These are phyloP conservation scores for Saccharomycopsis selenospora DNA, from an alignment of 805 yeast species.

Conservation along the genomic window DNA sequence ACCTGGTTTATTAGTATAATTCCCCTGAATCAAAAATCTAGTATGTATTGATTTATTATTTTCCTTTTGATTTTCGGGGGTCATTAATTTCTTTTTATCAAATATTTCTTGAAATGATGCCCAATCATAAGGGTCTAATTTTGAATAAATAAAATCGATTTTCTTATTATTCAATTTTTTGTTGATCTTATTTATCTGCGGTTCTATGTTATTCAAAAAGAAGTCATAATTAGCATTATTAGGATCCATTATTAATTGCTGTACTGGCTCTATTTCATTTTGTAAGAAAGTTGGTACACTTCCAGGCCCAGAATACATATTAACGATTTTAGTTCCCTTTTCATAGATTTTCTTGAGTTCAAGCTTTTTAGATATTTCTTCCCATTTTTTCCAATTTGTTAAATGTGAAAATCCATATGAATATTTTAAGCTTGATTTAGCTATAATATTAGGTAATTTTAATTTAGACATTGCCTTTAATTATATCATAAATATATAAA, in stretches of 20 bases:
- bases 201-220: background rate
- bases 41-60: conserved; percentile 37
- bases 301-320: background rate
- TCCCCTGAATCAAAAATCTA: conserved; percentile 51
- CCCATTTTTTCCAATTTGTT: conserved; percentile 2
- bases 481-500: too few species aligned
- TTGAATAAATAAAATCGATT: background rate
- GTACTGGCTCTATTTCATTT: background rate
- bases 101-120: conserved; percentile 45
- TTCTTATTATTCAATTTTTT: background rate
- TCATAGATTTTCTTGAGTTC: background rate
- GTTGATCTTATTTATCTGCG: background rate
- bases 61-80: conserved; percentile 32
- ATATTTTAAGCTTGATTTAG: background rate
- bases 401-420: background rate
- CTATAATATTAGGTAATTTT: background rate
- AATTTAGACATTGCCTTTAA: conserved; percentile 1
- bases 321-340: background rate
- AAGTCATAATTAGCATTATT: background rate
- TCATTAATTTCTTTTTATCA: conserved; percentile 37
- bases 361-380: background rate
- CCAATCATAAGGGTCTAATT: conserved; percentile 62
- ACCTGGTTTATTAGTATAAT: conserved; percentile 41
- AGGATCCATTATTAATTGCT: conserved; percentile 1
- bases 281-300: background rate